Base-by-base conservation (phyloP, 441 rosid genomes). In the Adansonia rubrostipa region DNA sequence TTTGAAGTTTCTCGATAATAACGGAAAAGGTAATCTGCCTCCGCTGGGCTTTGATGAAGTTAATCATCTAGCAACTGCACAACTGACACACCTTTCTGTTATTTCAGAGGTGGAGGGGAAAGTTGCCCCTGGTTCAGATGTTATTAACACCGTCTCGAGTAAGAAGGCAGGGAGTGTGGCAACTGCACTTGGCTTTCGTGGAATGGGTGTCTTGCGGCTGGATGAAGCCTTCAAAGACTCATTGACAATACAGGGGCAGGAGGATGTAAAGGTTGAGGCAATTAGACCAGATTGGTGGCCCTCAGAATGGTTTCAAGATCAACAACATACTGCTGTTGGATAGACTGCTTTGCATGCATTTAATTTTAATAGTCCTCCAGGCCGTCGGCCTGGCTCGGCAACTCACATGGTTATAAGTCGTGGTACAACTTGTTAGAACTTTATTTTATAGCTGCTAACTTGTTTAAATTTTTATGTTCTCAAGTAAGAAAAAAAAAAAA, bases 271-370 rank as follows among this genome's bases (percentile, higher is more conserved):
- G 76, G 93, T 91, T 1, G 87, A 90, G 89, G 91, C 92, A 11
- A 64, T 81, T 15, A 89, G 82, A 78, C 95, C 98, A 5, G 78
- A 84, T 56, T 94, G 98, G 99, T 96, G 96, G 98, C 96, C 95
- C 5, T 54, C 82, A 33, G 89, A 90, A 74, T 92, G 98, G 99
- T 86, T 86, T 77, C 88, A 78, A 36, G 89, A 87, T 84, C 85
- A 84, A 79, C 81, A 76, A 60, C 76, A 81, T 51, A 79, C 80
- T 66, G 85, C 84, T 0, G 83, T 51, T 20, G 86, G 83, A 42
- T 89, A 87, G 71, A 53, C 54, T 10, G 70, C 51, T 63, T 48
- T 45, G 5, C 1, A 0, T 20, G 13, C 17, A 17, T 54, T 45
- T 3, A 4, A 5, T 19, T 57, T 10, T 10, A 5, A 10, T 11